Conservation (phyloP, 2,329 filamentous ascomycete genomes). For the Cladosporium sp. region DNA sequence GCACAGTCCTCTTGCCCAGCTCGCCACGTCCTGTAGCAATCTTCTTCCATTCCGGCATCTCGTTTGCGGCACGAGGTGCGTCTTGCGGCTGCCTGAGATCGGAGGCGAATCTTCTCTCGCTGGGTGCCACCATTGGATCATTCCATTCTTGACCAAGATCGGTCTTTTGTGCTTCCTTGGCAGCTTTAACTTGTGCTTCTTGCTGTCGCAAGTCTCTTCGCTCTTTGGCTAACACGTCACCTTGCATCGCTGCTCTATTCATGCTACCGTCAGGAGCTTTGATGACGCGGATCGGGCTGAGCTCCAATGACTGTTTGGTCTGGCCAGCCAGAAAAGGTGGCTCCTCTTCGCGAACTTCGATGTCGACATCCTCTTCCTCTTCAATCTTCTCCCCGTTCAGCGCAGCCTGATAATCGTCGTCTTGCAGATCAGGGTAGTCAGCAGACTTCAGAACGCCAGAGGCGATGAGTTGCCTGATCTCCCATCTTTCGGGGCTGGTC, state of each 20-base stretch:
- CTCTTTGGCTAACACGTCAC: slow-evolving; percentile 83
- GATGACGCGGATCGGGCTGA: slow-evolving; percentile 93
- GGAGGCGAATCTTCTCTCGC: slow-evolving; percentile 82
- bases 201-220: slow-evolving; percentile 83
- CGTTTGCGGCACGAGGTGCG: slow-evolving; percentile 51
- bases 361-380: slow-evolving; percentile 93
- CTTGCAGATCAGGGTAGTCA: slow-evolving; percentile 81
- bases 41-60: slow-evolving; percentile 89
- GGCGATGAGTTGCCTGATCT: slow-evolving; percentile 93
- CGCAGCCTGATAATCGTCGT: slow-evolving; percentile 89
- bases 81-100: slow-evolving; percentile 69
- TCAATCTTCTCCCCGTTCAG: slow-evolving; percentile 84
- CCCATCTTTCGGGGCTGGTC: slow-evolving; percentile 96
- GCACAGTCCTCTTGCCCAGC: slow-evolving; percentile 78
- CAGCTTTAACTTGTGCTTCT: slow-evolving; percentile 73
- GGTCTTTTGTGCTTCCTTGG: slow-evolving; percentile 70
- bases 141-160: slow-evolving; percentile 92
- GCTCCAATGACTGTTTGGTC: slow-evolving; percentile 90
- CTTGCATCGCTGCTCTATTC: slow-evolving; percentile 93
- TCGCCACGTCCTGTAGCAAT: slow-evolving; percentile 71
- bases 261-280: slow-evolving; percentile 98
- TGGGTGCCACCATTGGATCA: slow-evolving; percentile 87
- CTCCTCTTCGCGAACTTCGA: slow-evolving; percentile 93
- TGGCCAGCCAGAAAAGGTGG: slow-evolving; percentile 94
- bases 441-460: slow-evolving; percentile 90